These are phyloP conservation scores for Hypomontagnella submonticulosa DNA, from an alignment of 495 filamentous ascomycete genomes.

Conservation along the genomic window DNA sequence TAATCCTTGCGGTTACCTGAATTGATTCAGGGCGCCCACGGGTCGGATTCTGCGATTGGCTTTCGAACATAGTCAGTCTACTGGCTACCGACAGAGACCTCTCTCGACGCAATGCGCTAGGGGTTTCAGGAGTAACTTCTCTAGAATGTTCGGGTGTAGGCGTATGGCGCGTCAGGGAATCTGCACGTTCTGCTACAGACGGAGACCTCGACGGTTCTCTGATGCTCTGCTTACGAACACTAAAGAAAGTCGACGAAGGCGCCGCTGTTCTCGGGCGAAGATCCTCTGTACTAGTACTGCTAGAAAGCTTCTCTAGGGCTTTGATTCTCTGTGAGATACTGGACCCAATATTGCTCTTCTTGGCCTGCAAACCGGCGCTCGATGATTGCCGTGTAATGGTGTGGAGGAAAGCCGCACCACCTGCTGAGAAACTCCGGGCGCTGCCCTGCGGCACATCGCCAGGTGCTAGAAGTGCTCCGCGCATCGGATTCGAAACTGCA, in stretches of 20 bases:
- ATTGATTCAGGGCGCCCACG: constrained; percentile 72
- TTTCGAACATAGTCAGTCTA: constrained; percentile 60
- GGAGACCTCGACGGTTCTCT: constrained; percentile 57
- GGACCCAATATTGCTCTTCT: constrained; percentile 83
- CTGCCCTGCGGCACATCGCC: constrained; percentile 52
- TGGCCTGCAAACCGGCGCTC: constrained; percentile 63
- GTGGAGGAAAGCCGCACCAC: constrained; percentile 57
- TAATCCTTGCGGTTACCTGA: constrained; percentile 82
- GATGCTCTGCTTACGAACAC: constrained; percentile 59
- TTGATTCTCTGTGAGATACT: constrained; percentile 92
- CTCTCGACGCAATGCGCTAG: constrained; percentile 42
- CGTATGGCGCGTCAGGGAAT: constrained; percentile 50
- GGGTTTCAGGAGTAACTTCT: constrained; percentile 57
- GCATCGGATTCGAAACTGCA: constrained; percentile 62
- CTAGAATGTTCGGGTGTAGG: constrained; percentile 55
- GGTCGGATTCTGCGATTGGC: constrained; percentile 45
- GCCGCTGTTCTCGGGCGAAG: constrained; percentile 53
- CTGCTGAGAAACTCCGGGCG: constrained; percentile 60
- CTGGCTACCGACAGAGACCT: constrained; percentile 59
- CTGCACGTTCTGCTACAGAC: constrained; percentile 58
- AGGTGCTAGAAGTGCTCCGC: constrained; percentile 53
- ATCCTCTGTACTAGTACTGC: constrained; percentile 41
- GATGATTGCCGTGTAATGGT: constrained; percentile 57
- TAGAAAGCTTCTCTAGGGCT: constrained; percentile 80
- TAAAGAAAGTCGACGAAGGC: constrained; percentile 62